Conservation (phyloP, 306 rosid genomes). For the Vigna unguiculata region DNA sequence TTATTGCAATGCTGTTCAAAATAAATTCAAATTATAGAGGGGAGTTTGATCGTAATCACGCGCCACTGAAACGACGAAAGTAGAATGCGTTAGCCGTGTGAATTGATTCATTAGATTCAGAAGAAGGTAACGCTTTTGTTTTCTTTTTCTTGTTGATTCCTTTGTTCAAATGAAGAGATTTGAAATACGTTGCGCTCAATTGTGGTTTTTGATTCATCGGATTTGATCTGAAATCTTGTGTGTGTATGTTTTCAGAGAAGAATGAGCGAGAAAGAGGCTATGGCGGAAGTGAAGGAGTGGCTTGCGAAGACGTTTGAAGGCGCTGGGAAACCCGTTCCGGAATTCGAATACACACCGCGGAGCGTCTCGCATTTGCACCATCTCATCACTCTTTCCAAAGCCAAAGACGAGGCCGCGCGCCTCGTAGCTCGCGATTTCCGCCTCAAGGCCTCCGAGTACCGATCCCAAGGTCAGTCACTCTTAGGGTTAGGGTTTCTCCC, state of each 20-base stretch:
- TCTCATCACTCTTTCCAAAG: slow-evolving; percentile 72
- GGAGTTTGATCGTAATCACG: neutral
- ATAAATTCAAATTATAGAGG: neutral
- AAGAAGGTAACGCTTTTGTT: neutral
- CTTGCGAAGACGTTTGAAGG: slow-evolving; percentile 71
- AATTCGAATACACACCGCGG: slow-evolving; percentile 86
- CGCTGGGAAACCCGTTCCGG: slow-evolving; percentile 83
- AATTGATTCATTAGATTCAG: neutral
- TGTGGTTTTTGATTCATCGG: neutral
- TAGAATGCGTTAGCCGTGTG: too few species aligned
- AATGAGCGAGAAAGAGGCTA: slow-evolving; percentile 53
- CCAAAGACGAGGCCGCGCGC: slow-evolving; percentile 88
- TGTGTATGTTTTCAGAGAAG: neutral
- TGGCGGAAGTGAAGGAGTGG: slow-evolving; percentile 78
- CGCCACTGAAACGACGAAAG: neutral
- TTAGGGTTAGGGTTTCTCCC: neutral
- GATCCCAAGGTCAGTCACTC: slow-evolving; percentile 69
- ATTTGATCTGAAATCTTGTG: neutral
- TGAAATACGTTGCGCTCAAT: neutral
- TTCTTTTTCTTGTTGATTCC: neutral
- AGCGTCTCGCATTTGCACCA: slow-evolving; percentile 75
- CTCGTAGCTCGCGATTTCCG: slow-evolving; percentile 87
- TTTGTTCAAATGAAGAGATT: neutral
- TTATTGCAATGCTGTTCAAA: neutral
- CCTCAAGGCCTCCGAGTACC: slow-evolving; percentile 84